Evolutionary conservation across 2,329 filamentous ascomycete species (phyloP).

Genomic region (Harringtonia aguacate): DNA sequence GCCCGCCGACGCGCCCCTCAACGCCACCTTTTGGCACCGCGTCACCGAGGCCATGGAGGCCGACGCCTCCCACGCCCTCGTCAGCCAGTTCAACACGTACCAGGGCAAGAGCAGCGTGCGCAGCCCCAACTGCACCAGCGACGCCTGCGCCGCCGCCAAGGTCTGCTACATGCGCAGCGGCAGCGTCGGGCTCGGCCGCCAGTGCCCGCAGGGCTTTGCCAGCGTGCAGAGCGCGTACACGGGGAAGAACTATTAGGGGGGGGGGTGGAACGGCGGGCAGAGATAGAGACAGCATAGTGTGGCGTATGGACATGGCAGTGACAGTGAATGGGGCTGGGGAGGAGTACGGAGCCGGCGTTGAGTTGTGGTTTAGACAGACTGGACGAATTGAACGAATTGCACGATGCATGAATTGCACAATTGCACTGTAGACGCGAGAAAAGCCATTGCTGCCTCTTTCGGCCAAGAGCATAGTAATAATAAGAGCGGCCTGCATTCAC

Average conservation of each 20-base stretch:
- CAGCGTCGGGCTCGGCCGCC: constrained; percentile 36
- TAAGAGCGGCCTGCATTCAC: too few species aligned
- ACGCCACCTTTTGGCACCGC: constrained; percentile 33
- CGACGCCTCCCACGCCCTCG: constrained; percentile 26
- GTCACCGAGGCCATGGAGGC: constrained; percentile 26
- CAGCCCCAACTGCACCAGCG: constrained; percentile 20
- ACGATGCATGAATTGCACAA: too few species aligned
- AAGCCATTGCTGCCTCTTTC: too few species aligned
- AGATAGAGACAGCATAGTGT: too few species aligned
- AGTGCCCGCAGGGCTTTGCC: constrained; percentile 39
- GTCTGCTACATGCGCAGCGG: constrained; percentile 50
- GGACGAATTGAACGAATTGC: too few species aligned
- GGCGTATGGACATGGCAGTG: too few species aligned
- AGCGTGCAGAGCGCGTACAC: constrained; percentile 26
- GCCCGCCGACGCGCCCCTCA: constrained; percentile 33
- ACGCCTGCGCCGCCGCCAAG: constrained; percentile 38
- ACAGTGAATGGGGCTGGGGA: too few species aligned
- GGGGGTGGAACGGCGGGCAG: too few species aligned
- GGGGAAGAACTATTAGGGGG: constrained; percentile 19
- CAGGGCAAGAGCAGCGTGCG: constrained; percentile 24
- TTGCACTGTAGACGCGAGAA: too few species aligned
- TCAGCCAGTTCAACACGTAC: constrained; percentile 28
- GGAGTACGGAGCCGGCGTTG: too few species aligned
- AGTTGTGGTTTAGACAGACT: too few species aligned
- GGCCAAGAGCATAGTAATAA: too few species aligned